Evolutionary conservation across 352 stramenopile genomes (phyloP).

Genomic region (Thraustochytrium striatum): DNA sequence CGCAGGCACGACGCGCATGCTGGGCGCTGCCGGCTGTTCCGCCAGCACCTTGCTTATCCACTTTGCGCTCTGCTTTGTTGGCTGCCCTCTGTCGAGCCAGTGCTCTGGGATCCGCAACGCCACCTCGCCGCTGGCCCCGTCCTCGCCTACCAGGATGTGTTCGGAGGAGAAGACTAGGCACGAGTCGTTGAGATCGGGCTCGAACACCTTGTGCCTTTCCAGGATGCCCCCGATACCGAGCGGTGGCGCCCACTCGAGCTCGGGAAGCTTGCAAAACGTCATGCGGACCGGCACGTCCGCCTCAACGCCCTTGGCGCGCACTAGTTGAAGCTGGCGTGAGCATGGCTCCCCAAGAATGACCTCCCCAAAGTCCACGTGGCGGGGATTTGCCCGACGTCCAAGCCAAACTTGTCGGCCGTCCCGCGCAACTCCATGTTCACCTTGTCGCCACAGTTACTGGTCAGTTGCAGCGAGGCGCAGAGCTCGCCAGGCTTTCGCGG

Average conservation of each 20-base stretch:
- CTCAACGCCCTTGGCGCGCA: background rate
- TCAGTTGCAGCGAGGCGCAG: background rate
- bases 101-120: too few species aligned
- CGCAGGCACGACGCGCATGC: too few species aligned
- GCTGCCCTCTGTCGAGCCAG: too few species aligned
- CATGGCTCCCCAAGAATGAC: background rate
- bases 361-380: slow-evolving; percentile 3
- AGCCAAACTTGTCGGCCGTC: background rate
- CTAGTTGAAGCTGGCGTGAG: background rate
- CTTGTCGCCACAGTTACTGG: background rate
- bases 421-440: background rate
- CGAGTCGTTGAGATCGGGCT: too few species aligned
- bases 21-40: too few species aligned
- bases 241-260: background rate
- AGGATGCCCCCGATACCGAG: slow-evolving; percentile 24
- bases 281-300: background rate
- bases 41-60: too few species aligned
- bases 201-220: too few species aligned
- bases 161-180: too few species aligned
- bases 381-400: background rate
- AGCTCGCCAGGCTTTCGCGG: background rate
- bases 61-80: too few species aligned
- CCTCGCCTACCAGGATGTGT: too few species aligned
- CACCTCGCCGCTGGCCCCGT: too few species aligned
- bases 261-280: background rate